These are phyloP conservation scores for Jaltomata sinuosa DNA, from an alignment of 257 asterid species.

Conservation along the genomic window DNA sequence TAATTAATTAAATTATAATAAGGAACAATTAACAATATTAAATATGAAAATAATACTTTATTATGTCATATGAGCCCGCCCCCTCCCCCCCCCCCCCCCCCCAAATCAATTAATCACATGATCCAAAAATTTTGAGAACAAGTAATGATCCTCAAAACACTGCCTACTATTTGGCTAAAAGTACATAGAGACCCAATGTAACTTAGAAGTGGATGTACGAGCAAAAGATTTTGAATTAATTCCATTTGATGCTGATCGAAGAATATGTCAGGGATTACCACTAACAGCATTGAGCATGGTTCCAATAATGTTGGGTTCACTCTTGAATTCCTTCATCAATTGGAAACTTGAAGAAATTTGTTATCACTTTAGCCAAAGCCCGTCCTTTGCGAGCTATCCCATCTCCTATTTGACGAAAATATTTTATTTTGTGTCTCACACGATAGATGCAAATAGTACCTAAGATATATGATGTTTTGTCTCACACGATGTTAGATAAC, in stretches of 20 bases:
- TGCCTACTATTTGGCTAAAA: too few relatives aligned
- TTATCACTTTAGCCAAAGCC: not conserved
- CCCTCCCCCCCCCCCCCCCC: too few relatives aligned
- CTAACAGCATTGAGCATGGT: not conserved
- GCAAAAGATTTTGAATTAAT: constrained; percentile 1
- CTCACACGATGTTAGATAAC: too few relatives aligned
- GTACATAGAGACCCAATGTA: too few relatives aligned
- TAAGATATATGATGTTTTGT: not conserved
- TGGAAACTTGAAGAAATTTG: constrained; percentile 2
- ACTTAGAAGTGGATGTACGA: not conserved
- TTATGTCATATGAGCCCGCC: too few relatives aligned
- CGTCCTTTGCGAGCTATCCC: not conserved
- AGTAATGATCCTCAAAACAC: too few relatives aligned
- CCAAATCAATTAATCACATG: too few relatives aligned
- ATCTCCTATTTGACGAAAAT: not conserved
- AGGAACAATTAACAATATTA: too few relatives aligned
- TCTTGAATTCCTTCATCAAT: not conserved
- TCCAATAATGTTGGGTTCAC: not conserved
- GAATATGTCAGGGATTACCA: not conserved
- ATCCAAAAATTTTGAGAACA: too few relatives aligned
- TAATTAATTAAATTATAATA: too few relatives aligned
- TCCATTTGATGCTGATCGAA: constrained; percentile 3
- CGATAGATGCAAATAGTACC: not conserved
- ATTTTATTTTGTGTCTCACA: not conserved
- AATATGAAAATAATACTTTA: too few relatives aligned